These are phyloP conservation scores for Peronospora destructor DNA, from an alignment of 352 stramenopile species.

Conservation along the genomic window DNA sequence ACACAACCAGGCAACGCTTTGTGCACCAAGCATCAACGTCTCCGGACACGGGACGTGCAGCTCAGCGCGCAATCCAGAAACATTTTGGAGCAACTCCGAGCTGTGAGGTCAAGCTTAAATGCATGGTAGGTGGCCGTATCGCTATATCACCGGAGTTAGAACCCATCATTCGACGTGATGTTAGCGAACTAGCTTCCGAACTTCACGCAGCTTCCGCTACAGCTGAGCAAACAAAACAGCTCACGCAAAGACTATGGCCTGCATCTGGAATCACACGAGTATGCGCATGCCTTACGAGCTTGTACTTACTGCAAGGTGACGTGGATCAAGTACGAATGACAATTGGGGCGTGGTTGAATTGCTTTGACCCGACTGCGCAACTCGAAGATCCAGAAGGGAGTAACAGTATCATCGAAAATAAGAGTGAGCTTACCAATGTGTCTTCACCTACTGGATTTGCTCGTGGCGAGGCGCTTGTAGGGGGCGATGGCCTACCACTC, in stretches of 20 bases:
- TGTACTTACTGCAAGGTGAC: conserved; percentile 70
- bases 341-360: conserved; percentile 61
- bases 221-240: conserved; percentile 53
- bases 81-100: conserved; percentile 63
- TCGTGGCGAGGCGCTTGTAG: conserved; percentile 60
- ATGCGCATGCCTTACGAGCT: conserved; percentile 64
- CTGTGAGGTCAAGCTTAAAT: conserved; percentile 67
- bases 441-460: conserved; percentile 35
- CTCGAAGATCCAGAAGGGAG: conserved; percentile 35
- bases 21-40: conserved; percentile 42
- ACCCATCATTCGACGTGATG: conserved; percentile 49
- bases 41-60: conserved; percentile 39
- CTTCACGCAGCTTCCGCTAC: conserved; percentile 52
- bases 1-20: conserved; percentile 22
- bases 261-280: conserved; percentile 74
- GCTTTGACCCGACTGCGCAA: conserved; percentile 69
- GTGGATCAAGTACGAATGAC: conserved; percentile 41
- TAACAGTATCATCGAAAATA: conserved; percentile 24
- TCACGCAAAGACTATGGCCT: conserved; percentile 64
- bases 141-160: conserved; percentile 58
- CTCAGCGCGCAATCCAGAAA: conserved; percentile 60
- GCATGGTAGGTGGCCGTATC: conserved; percentile 63
- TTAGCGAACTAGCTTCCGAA: conserved; percentile 58
- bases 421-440: conserved; percentile 20
- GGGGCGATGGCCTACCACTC: conserved; percentile 71